Evolutionary conservation across 306 rosid genomes (phyloP).

Genomic region (Rosa chinensis): DNA sequence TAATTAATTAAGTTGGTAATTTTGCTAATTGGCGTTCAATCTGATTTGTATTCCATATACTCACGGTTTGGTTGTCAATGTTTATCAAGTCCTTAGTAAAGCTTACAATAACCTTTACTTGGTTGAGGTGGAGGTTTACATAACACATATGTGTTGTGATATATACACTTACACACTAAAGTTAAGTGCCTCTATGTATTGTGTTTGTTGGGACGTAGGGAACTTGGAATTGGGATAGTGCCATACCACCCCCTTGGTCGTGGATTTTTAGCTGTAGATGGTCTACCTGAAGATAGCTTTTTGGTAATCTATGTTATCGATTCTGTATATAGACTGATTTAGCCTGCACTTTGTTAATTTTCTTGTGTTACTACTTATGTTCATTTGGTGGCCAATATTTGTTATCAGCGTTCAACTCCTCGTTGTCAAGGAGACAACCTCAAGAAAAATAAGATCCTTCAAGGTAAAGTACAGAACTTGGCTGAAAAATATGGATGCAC

Average conservation of each 20-base stretch:
- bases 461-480: not conserved
- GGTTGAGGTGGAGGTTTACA: not conserved
- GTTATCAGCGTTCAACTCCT: not conserved
- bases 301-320: constrained; percentile 6
- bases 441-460: not conserved
- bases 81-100: not conserved
- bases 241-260: constrained; percentile 27
- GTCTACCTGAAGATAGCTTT: constrained; percentile 12
- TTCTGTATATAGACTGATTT: too few species aligned
- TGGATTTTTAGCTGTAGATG: constrained; percentile 31
- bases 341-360: not conserved
- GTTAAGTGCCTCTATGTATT: too few species aligned
- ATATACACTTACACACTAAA: too few species aligned
- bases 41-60: not conserved
- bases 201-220: constrained; percentile 2
- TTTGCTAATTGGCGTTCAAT: too few species aligned
- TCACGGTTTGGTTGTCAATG: not conserved
- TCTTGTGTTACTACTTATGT: not conserved
- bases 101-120: too few species aligned
- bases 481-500: not conserved
- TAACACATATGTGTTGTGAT: too few species aligned
- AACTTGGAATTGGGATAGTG: constrained; percentile 7
- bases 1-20: too few species aligned
- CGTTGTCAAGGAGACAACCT: not conserved
- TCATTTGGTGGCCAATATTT: not conserved